Evolutionary conservation across 257 asterid genomes (phyloP), one percentile per base, ranked within the genome.

Genomic region (Scutellaria minor): DNA sequence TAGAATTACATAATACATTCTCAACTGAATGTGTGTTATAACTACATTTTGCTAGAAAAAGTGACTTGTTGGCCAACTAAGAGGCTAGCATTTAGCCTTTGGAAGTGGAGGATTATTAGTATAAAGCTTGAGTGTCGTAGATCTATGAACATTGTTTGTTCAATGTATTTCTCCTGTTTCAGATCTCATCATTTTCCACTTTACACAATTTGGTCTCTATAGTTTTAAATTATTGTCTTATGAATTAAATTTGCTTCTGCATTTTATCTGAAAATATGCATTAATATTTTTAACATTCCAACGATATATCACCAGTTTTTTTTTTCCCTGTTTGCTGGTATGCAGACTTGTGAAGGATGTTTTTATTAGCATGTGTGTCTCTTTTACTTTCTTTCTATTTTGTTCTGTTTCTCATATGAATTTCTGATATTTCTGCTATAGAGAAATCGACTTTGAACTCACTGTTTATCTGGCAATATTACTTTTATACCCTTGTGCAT

Each of bases 121-220:
- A 10, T 8, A 5, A 53, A 15, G 42, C 66, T 56, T 6, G 66
- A 57, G 47, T 58, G 47, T 13, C 12, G 2, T 24, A 24, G 46
- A 56, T 45, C 67, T 24, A 2, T 44, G 20, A 9, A 52, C 11
- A 44, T 18, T 60, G 20, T 55, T 27, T 15, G 27, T 31, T 60
- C 10, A 55, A 52, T 48, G 69, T 47, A 27, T 45, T 37, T 11
- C 18, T 71, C 41, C 67, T 61, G 58, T 57, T 69, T 46, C 47
- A 35, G 61, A 35, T 12, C 24, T 60, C 59, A 9, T 61, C 37
- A 37, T 54, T 70, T 35, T 44, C 54, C 48, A 44, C n/a, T 35
- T 73, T 13, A 4, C 6, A 8, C 13, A 9, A 50, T 56, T 1
- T 13, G 7, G 55, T 74, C 20, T 57, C 46, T 56, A 12, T 51